A percentile compares a stretch with the other conserved stretches of the same genome.
Evolutionary conservation across 371 early-diverging fungal species (phyloP).

Genomic region (Thermomucor indicae-seudaticae): DNA sequence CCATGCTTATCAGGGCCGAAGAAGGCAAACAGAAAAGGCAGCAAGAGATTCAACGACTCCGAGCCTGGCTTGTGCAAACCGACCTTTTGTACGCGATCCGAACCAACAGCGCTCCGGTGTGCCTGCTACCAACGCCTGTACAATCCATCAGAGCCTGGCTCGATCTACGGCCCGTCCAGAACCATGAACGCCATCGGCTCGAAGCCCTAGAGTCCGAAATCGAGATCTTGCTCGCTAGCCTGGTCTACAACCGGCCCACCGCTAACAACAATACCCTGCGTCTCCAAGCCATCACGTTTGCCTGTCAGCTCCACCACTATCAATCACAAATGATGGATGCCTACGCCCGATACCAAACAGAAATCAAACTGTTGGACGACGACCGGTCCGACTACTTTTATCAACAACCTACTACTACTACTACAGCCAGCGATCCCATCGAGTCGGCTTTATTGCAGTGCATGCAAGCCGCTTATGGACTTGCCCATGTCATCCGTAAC

Average conservation of each 20-base stretch:
- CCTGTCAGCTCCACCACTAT: slow-evolving; percentile 17
- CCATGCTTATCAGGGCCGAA: slow-evolving; percentile 5
- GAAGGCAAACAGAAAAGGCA: background rate
- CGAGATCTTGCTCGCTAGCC: slow-evolving; percentile 7
- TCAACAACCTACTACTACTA: background rate
- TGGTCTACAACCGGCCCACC: background rate
- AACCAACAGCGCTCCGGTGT: too few species aligned
- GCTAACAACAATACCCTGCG: slow-evolving; percentile 1
- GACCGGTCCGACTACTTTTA: slow-evolving; percentile 21
- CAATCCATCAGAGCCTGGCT: background rate
- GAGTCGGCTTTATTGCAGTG: slow-evolving; percentile 16
- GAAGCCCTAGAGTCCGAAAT: background rate
- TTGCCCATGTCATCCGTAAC: slow-evolving; percentile 15
- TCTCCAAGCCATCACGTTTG: slow-evolving; percentile 20
- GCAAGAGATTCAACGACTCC: slow-evolving; percentile 7
- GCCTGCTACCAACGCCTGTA: slow-evolving; percentile 10
- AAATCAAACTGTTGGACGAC: too few species aligned
- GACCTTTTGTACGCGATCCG: slow-evolving; percentile 13
- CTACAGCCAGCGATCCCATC: slow-evolving; percentile 3
- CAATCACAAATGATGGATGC: slow-evolving; percentile 22
- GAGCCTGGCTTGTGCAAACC: slow-evolving; percentile 15
- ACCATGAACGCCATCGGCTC: background rate
- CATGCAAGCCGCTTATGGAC: slow-evolving; percentile 21
- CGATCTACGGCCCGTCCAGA: background rate
- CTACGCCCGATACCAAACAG: slow-evolving; percentile 4